Conservation (phyloP, 1,139 yeast genomes). For the Scheffersomyces insectosa region DNA sequence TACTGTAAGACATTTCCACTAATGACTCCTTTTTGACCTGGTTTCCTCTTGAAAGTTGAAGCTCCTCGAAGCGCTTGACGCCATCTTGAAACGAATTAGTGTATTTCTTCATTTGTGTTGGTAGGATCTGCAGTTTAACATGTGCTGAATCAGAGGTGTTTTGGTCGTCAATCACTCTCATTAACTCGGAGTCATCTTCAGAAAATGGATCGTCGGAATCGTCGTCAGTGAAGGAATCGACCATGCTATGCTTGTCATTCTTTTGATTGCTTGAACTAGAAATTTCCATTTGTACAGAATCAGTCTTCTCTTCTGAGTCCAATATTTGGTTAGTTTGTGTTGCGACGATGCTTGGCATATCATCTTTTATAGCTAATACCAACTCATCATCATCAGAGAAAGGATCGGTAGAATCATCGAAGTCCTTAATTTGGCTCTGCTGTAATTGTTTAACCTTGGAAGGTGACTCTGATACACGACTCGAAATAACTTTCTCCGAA, state of each 20-base stretch:
- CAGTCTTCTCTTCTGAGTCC: too few species aligned
- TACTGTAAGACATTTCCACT: conserved; percentile 6
- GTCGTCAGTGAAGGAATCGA: conserved; percentile 3
- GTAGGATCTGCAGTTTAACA: conserved; percentile 4
- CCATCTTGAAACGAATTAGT: conserved; percentile 29
- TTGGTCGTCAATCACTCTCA: conserved; percentile 4
- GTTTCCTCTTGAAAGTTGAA: conserved; percentile 6
- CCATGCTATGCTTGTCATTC: conserved; percentile 1
- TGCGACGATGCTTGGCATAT: too few species aligned
- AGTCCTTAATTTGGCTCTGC: conserved; percentile 6
- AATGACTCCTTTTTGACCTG: neutral
- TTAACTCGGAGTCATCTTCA: conserved; percentile 24
- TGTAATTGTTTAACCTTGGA: too few species aligned
- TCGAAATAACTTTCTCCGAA: too few species aligned
- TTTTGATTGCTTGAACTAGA: too few species aligned
- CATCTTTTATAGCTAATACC: conserved; percentile 13
- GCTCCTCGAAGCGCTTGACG: conserved; percentile 24
- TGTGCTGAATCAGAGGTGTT: neutral
- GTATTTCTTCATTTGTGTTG: conserved; percentile 16
- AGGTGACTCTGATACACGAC: too few species aligned
- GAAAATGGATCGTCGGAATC: conserved; percentile 31
- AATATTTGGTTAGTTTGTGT: too few species aligned
- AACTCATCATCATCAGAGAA: conserved; percentile 38
- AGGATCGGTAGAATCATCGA: conserved; percentile 26
- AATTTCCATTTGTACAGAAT: too few species aligned